phyloP scores from a whole-genome alignment of 352 stramenopile species.

The Saprolegnia diclina region DNA sequence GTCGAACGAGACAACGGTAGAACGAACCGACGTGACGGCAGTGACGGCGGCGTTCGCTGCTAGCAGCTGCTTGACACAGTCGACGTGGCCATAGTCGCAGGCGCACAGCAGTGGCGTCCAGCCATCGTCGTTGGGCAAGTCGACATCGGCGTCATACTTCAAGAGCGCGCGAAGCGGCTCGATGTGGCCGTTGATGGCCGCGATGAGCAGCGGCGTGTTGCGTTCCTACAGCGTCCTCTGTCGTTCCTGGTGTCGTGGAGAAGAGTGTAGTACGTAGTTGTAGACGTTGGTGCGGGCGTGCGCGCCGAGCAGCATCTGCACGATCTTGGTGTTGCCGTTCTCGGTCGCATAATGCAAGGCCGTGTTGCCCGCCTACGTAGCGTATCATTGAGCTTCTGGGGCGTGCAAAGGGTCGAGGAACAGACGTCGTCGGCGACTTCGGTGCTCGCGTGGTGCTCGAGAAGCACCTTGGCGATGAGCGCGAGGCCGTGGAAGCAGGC shows the following conservation, averaged over 20 bases:
- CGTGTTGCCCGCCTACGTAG: conserved; percentile 13
- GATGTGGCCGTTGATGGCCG: conserved; percentile 2
- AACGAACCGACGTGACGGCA: neutral
- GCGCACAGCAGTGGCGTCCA: conserved; percentile 20
- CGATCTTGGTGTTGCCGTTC: conserved; percentile 13
- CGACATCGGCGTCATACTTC: conserved; percentile 2
- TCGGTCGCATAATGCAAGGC: conserved; percentile 5
- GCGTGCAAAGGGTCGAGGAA: neutral
- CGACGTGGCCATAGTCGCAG: conserved; percentile 8
- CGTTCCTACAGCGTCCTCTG: neutral
- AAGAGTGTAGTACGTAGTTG: conserved; percentile 5
- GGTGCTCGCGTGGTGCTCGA: conserved; percentile 13
- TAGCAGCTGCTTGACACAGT: conserved; percentile 16
- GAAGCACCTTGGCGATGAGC: neutral
- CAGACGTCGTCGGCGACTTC: conserved; percentile 18
- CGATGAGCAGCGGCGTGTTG: conserved; percentile 12
- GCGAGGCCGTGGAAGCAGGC: conserved; percentile 7
- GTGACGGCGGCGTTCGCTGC: neutral
- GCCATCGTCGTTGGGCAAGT: conserved; percentile 17
- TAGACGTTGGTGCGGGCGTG: conserved; percentile 5
- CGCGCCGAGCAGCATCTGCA: conserved; percentile 11
- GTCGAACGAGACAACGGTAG: neutral
- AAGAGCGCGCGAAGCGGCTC: conserved; percentile 3
- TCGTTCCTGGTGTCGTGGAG: too few species aligned
- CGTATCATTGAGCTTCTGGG: neutral